Base-by-base conservation (phyloP, 2,329 filamentous ascomycete species). In the Trematosphaeria pertusa region DNA sequence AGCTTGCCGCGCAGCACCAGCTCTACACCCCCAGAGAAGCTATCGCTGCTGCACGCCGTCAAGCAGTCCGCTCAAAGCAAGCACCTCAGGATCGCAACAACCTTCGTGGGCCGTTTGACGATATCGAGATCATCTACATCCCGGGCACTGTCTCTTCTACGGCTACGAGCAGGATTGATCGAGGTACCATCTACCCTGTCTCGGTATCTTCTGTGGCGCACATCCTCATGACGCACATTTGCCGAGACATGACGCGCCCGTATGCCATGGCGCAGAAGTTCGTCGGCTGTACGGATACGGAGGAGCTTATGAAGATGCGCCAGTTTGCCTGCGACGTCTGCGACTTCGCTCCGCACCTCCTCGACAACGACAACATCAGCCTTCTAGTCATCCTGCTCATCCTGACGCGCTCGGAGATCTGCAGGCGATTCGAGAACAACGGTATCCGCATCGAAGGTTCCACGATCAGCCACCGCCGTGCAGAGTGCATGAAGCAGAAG, bases 381-480 rank as follows among this genome's bases (percentile, higher is more conserved):
- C 56, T 72, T 3, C 62, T 72, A 7, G 61, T 71, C 7, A 64
- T 72, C 1, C 54, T 72, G 0, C 62, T 72, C 11, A 71, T 72
- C 15, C 48, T 72, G 6, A 62, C 65, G 1, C 62, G 69, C 4
- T 69, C 67, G 2, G 69, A 72, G 41, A 64, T 68, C 43, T 70
- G 66, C 37, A 55, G 54, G 14, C 67, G 67, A 8, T 71, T 70
- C 46, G 61, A 67, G 17, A 59, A 67, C 37, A 70, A 69, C 17
- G 69, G 69, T 14, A 72, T 72, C 31, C 67, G 69, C 22, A 69
- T 72, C 24, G 69, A 72, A 42, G 69, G 69, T 14, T 71, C 67
- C 4, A 72, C 69, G 7, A 69, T 72, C 43, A 66, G 61, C 33
- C 69, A 72, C 34, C 64, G 69, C n/a, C 65, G 68, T 18, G 59